Percentiles rank a stretch among this genome's conserved stretches.
Evolutionary conservation across 2,329 filamentous ascomycete species (phyloP).

Genomic region (Diaporthe batatas): DNA sequence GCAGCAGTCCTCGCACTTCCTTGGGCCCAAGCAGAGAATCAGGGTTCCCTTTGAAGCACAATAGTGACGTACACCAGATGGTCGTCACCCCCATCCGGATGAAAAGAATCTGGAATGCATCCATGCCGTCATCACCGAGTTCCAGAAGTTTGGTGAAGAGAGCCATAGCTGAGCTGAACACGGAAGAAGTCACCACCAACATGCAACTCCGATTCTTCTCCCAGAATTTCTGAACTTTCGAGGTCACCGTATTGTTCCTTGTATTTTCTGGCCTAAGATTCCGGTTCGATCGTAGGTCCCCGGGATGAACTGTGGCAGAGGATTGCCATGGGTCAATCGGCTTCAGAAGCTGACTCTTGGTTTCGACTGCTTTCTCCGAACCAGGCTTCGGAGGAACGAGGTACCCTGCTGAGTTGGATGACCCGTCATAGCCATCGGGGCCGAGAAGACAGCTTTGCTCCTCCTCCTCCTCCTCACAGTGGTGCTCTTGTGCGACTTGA

Average conservation of each 20-base stretch:
- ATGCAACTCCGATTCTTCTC: conserved; percentile 77
- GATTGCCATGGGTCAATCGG: not conserved
- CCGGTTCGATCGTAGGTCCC: not conserved
- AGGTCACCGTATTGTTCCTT: conserved; percentile 33
- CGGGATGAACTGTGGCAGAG: not conserved
- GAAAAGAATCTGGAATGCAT: conserved; percentile 70
- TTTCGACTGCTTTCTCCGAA: not conserved
- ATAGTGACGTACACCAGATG: conserved; percentile 75
- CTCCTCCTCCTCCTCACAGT: not conserved
- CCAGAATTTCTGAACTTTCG: conserved; percentile 63
- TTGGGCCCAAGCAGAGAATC: conserved; percentile 78
- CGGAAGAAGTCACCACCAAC: conserved; percentile 79
- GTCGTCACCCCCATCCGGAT: conserved; percentile 82
- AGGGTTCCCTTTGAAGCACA: conserved; percentile 77
- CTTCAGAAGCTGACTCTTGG: not conserved
- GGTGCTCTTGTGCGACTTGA: not conserved
- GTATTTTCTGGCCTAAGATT: not conserved
- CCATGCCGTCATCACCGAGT: conserved; percentile 35
- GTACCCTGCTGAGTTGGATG: not conserved
- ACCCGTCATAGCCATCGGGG: not conserved
- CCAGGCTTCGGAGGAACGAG: not conserved
- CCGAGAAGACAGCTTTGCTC: not conserved
- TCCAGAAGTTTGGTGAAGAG: conserved; percentile 72
- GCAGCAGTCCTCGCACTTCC: conserved; percentile 75
- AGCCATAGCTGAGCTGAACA: conserved; percentile 90